A percentile compares a stretch with the other conserved stretches of the same genome.
Conservation (phyloP, 192 early-diverging fungal genomes). For the Coemansia sp. region DNA sequence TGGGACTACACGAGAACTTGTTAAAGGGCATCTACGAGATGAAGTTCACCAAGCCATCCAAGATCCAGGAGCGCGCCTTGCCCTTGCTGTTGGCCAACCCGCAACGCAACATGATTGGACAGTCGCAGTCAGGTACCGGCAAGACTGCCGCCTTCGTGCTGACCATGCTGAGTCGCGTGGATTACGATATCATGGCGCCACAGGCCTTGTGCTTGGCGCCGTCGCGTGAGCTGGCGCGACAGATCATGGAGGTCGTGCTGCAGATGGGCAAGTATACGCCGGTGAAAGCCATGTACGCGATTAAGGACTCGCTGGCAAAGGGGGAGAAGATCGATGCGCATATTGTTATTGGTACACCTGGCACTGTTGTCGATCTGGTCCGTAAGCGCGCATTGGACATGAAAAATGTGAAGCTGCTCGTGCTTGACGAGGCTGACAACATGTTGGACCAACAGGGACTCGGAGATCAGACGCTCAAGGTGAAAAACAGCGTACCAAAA, state of each 20-base stretch:
- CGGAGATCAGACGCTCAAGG: constrained; percentile 82
- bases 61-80: constrained; percentile 94
- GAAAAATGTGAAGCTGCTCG: constrained; percentile 73
- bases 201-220: constrained; percentile 92
- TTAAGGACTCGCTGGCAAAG: constrained; percentile 67
- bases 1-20: constrained; percentile 74
- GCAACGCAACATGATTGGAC: constrained; percentile 95
- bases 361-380: constrained; percentile 80
- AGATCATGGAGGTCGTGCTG: constrained; percentile 89
- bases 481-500: constrained; percentile 75
- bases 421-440: constrained; percentile 98
- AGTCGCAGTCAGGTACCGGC: constrained; percentile 97
- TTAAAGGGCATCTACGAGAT: constrained; percentile 93
- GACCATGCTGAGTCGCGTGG: constrained; percentile 87
- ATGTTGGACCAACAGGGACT: constrained; percentile 88
- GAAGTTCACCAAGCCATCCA: constrained; percentile 91
- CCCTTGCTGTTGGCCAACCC: constrained; percentile 86
- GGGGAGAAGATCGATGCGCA: constrained; percentile 71
- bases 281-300: constrained; percentile 71
- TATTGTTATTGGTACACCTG: constrained; percentile 92
- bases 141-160: constrained; percentile 97
- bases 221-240: constrained; percentile 90
- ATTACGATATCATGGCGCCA: constrained; percentile 62
- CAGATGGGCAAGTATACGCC: constrained; percentile 91
- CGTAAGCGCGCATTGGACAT: constrained; percentile 64